Conservation (phyloP, 2,329 filamentous ascomycete genomes). For the Mycocentrospora acerina region DNA sequence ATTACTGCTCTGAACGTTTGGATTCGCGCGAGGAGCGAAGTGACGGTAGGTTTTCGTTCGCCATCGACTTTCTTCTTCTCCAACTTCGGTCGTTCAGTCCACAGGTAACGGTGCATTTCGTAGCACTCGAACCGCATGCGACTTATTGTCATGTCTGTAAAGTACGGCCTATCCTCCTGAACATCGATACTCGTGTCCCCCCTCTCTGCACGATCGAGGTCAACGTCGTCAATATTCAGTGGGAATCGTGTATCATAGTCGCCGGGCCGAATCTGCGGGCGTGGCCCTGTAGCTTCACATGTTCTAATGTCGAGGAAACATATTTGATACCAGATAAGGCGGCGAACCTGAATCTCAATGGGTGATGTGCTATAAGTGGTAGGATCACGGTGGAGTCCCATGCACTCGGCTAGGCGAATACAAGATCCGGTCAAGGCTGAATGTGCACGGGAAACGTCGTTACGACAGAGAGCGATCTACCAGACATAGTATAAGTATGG, state of each 20-base stretch:
- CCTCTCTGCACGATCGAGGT: conserved; percentile 50
- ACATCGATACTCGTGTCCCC: conserved; percentile 38
- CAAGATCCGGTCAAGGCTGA: conserved; percentile 71
- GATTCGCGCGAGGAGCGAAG: conserved; percentile 65
- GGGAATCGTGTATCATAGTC: conserved; percentile 76
- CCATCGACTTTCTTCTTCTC: conserved; percentile 47
- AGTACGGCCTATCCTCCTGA: conserved; percentile 54
- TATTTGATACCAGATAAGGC: conserved; percentile 75
- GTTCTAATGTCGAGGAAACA: conserved; percentile 76
- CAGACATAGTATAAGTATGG: not conserved
- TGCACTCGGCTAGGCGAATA: conserved; percentile 73
- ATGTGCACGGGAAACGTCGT: conserved; percentile 71
- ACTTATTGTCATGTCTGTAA: conserved; percentile 68
- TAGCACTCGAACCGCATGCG: conserved; percentile 72
- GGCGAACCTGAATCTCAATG: conserved; percentile 69
- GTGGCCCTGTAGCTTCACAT: conserved; percentile 72
- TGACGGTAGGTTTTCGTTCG: conserved; percentile 46
- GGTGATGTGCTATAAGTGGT: conserved; percentile 65
- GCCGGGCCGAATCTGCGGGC: conserved; percentile 69
- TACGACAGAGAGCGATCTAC: conserved; percentile 69
- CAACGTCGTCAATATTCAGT: conserved; percentile 67
- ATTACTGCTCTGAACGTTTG: conserved; percentile 67
- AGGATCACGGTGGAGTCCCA: conserved; percentile 73
- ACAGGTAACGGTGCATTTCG: conserved; percentile 70
- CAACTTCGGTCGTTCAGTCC: conserved; percentile 67